Conservation (phyloP, 2,329 filamentous ascomycete genomes). For the Chrysosporium queenslandicum region DNA sequence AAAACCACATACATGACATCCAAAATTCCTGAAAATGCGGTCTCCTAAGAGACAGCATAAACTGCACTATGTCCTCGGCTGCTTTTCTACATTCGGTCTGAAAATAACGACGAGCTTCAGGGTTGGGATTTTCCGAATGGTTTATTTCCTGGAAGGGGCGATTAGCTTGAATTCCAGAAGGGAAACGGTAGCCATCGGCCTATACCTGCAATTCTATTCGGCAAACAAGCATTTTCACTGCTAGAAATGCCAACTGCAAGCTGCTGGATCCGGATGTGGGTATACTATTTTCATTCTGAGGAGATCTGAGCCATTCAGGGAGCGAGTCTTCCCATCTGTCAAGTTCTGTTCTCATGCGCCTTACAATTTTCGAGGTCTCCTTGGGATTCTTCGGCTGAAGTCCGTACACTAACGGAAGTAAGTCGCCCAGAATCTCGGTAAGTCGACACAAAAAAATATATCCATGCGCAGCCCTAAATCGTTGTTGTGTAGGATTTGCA, state of each 20-base stretch:
- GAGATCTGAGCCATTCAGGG: constrained; percentile 35
- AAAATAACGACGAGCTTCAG: constrained; percentile 42
- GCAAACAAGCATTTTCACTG: constrained; percentile 40
- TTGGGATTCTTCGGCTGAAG: constrained; percentile 35
- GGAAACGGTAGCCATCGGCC: constrained; percentile 11
- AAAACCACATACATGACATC: constrained; percentile 35
- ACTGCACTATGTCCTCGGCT: constrained; percentile 41
- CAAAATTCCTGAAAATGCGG: constrained; percentile 45
- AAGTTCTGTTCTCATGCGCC: constrained; percentile 38
- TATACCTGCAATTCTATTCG: constrained; percentile 40
- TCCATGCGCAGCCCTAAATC: constrained; percentile 40
- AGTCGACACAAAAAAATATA: constrained; percentile 46
- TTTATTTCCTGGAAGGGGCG: constrained; percentile 31
- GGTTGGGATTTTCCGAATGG: constrained; percentile 31
- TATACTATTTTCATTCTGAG: constrained; percentile 26
- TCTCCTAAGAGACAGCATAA: constrained; percentile 39
- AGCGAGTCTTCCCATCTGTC: constrained; percentile 39
- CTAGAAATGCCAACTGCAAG: constrained; percentile 37
- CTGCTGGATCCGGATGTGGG: constrained; percentile 36
- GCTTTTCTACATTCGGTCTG: constrained; percentile 38
- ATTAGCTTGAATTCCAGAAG: not conserved
- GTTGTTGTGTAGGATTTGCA: constrained; percentile 32
- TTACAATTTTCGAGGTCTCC: constrained; percentile 38
- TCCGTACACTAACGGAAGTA: constrained; percentile 39
- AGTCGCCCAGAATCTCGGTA: constrained; percentile 39